These are phyloP conservation scores for Nyssa sinensis DNA, from an alignment of 148 eudicot genomes.

Conservation along the genomic window DNA sequence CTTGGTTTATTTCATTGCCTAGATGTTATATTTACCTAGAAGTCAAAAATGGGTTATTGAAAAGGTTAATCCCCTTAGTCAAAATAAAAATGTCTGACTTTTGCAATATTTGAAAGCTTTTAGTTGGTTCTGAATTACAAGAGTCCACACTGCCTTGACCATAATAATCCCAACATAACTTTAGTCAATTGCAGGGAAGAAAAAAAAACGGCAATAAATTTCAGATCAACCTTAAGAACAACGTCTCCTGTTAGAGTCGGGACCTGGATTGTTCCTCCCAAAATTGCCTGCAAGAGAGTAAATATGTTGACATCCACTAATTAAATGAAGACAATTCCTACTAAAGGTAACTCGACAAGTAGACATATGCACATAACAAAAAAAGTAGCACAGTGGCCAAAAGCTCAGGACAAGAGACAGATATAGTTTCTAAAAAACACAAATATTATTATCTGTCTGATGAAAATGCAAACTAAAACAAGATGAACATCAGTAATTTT, in stretches of 20 bases:
- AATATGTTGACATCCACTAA: neutral
- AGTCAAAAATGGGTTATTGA: no score
- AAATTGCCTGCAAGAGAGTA: conserved; percentile 63
- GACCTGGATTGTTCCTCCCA: conserved; percentile 95
- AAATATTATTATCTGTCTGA: no score
- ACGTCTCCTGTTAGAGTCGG: conserved; percentile 92
- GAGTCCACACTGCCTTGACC: no score
- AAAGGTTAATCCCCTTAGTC: no score
- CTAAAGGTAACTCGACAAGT: neutral
- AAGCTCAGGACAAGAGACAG: neutral
- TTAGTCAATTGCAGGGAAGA: neutral
- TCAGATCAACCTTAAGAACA: conserved; percentile 72
- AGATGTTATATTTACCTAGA: no score
- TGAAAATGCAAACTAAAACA: neutral
- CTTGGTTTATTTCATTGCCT: no score
- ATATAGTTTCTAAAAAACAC: neutral
- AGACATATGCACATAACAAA: conserved; percentile 1
- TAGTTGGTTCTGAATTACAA: no score
- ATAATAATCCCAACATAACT: no score
- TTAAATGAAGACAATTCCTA: neutral
- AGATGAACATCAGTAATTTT: neutral
- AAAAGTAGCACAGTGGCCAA: neutral
- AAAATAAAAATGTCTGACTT: no score
- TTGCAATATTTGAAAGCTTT: no score
- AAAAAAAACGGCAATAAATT: neutral